Evolutionary conservation across 2,329 filamentous ascomycete genomes (phyloP), one percentile per base, ranked within the genome.

Genomic region (Parafenestella ontariensis): DNA sequence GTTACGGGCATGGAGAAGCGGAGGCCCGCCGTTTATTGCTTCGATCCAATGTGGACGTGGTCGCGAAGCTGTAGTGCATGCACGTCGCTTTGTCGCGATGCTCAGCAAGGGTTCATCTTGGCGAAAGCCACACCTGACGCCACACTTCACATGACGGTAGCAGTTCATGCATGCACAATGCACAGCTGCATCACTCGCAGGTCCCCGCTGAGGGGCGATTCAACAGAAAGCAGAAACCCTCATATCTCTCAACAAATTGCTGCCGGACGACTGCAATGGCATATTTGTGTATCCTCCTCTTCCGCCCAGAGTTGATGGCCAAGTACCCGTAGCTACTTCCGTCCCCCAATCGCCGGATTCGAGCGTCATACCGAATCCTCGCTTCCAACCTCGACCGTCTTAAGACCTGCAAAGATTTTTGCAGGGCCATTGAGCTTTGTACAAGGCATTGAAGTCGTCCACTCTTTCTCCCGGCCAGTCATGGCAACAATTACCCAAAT

Each of bases 401-500:
- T 42, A 36, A 26, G 13, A 26, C 28, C 36, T 41, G 46, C 40
- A 39, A 41, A 44, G 33, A 23, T 20, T 41, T 31, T 48, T 17
- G 44, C 44, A 51, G 34, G 44, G 48, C 49, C 49, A 54, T 47
- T 55, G 40, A 52, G 26, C 50, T 42, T 39, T 41, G 34, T 41
- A 46, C 26, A 49, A 34, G 31, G 31, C 40, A 40, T 41, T 24
- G 24, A 21, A 24, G 37, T 20, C 52, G 55, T 56, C 44, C 33
- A 33, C 53, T 43, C 40, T 34, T 21, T 43, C 23, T 51, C 39
- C 13, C 29, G 5, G 17, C 26, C 45, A 24, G 40, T 28, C 49
- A 77, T 78, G 75, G 65, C 72, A 9, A 75, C 72, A 17, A 41
- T 71, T 40, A 67, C 64, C 23, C 46, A 64, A 31, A 55, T 53